These are phyloP conservation scores for Pythium apleroticum DNA, from an alignment of 352 stramenopile genomes.

Conservation along the genomic window DNA sequence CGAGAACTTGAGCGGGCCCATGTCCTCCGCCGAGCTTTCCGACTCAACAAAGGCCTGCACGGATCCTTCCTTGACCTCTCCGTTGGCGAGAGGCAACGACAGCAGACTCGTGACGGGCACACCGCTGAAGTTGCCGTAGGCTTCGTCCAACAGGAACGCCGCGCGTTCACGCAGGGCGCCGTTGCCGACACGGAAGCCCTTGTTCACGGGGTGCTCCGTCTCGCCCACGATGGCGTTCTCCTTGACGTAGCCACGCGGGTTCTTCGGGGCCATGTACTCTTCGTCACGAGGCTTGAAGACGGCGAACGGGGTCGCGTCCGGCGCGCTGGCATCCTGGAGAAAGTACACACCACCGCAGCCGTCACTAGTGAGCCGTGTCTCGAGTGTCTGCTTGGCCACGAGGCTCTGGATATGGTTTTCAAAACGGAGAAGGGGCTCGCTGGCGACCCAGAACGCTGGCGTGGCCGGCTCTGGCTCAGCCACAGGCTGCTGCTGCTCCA, in stretches of 20 bases:
- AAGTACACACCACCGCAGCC: conserved; percentile 82
- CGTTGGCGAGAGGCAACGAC: conserved; percentile 43
- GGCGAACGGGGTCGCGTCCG: conserved; percentile 43
- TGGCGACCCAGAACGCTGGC: conserved; percentile 39
- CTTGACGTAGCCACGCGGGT: conserved; percentile 94
- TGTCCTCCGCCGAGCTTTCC: conserved; percentile 86
- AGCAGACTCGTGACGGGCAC: conserved; percentile 84
- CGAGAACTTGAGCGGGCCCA: conserved; percentile 83
- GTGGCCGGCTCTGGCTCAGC: conserved; percentile 14
- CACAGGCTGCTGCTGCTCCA: not conserved
- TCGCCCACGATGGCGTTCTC: conserved; percentile 75
- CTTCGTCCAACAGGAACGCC: conserved; percentile 78
- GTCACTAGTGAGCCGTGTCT: conserved; percentile 71
- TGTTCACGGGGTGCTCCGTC: conserved; percentile 82
- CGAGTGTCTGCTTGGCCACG: conserved; percentile 30
- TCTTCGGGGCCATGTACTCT: conserved; percentile 98
- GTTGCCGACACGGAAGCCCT: conserved; percentile 86
- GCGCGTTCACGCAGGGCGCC: conserved; percentile 81
- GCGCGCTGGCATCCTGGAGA: conserved; percentile 27
- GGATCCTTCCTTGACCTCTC: conserved; percentile 79
- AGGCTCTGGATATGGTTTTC: conserved; percentile 43
- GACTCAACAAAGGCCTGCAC: conserved; percentile 83
- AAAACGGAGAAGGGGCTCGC: conserved; percentile 42
- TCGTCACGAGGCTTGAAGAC: conserved; percentile 99
- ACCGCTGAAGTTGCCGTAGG: conserved; percentile 79